Evolutionary conservation across 495 filamentous ascomycete genomes (phyloP).

Genomic region (Penicillium atrosanguineum): DNA sequence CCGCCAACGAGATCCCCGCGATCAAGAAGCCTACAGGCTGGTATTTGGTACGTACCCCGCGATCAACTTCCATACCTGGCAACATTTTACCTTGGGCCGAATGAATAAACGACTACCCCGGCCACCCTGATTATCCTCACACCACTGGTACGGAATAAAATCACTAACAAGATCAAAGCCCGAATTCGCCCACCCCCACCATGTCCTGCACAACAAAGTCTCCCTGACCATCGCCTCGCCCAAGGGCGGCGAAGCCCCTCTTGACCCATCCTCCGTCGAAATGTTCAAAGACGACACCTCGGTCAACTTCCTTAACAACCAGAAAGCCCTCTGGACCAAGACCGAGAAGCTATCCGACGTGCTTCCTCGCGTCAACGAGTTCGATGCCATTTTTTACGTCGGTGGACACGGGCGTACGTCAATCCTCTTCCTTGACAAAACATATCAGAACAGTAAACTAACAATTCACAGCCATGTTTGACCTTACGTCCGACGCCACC

Average conservation of each 20-base stretch:
- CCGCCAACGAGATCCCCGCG: constrained; percentile 51
- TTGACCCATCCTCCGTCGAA: constrained; percentile 65
- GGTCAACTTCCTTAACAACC: constrained; percentile 49
- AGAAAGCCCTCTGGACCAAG: constrained; percentile 59
- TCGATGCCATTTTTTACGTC: constrained; percentile 69
- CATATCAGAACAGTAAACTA: not conserved
- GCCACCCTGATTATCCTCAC: too few relatives aligned
- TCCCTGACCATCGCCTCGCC: constrained; percentile 65
- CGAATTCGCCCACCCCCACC: constrained; percentile 69
- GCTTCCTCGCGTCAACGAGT: constrained; percentile 53
- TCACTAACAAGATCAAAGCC: constrained; percentile 39
- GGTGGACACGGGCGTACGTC: constrained; percentile 71
- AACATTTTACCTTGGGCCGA: not conserved
- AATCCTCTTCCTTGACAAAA: not conserved
- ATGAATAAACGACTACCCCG: not conserved
- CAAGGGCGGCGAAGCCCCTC: constrained; percentile 62
- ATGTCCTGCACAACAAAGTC: constrained; percentile 53
- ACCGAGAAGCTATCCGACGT: constrained; percentile 54
- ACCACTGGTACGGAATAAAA: too few relatives aligned
- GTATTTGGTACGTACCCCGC: constrained; percentile 53
- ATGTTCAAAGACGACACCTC: constrained; percentile 55
- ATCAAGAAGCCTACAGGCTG: constrained; percentile 60
- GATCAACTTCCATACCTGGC: not conserved
- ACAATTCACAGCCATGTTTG: constrained; percentile 62
- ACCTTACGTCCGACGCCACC: constrained; percentile 50